Percentiles rank a stretch among this genome's conserved stretches.
These are phyloP conservation scores for Cytospora schulzeri DNA, from an alignment of 2,329 filamentous ascomycete genomes.

Conservation along the genomic window DNA sequence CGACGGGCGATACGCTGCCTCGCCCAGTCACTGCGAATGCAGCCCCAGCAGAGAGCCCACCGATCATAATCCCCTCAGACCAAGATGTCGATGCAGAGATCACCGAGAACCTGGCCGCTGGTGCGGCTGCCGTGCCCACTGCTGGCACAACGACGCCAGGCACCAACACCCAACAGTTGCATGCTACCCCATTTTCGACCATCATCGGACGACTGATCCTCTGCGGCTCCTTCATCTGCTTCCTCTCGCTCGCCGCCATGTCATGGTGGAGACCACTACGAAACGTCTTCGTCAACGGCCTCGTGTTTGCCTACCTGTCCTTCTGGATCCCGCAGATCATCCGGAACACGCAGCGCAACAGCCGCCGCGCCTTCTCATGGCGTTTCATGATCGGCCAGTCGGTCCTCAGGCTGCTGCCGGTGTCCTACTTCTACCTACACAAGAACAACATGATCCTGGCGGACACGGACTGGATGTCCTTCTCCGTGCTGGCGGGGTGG, in stretches of 20 bases:
- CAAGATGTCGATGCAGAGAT: conserved; percentile 66
- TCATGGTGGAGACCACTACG: conserved; percentile 62
- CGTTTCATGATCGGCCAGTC: conserved; percentile 87
- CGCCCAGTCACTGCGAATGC: conserved; percentile 42
- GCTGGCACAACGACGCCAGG: conserved; percentile 34
- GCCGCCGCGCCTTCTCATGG: conserved; percentile 87
- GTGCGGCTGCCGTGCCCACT: conserved; percentile 40
- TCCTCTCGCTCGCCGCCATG: conserved; percentile 60
- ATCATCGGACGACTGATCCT: conserved; percentile 61
- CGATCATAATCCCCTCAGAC: conserved; percentile 64
- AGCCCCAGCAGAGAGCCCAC: conserved; percentile 38
- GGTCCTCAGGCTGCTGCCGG: conserved; percentile 72
- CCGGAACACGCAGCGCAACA: conserved; percentile 88
- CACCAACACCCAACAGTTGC: conserved; percentile 36
- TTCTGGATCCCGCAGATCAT: conserved; percentile 92
- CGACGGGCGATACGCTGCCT: conserved; percentile 40
- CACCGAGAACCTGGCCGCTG: conserved; percentile 40
- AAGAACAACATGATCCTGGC: conserved; percentile 81
- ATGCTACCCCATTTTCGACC: conserved; percentile 50
- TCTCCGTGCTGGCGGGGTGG: conserved; percentile 71
- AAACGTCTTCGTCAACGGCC: conserved; percentile 59
- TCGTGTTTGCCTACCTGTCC: conserved; percentile 78
- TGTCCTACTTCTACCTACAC: conserved; percentile 83
- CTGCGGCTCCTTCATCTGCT: conserved; percentile 55
- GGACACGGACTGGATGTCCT: conserved; percentile 65